phyloP scores from a whole-genome alignment of 2,329 filamentous ascomycete genomes.

The Nemania diffusa region DNA sequence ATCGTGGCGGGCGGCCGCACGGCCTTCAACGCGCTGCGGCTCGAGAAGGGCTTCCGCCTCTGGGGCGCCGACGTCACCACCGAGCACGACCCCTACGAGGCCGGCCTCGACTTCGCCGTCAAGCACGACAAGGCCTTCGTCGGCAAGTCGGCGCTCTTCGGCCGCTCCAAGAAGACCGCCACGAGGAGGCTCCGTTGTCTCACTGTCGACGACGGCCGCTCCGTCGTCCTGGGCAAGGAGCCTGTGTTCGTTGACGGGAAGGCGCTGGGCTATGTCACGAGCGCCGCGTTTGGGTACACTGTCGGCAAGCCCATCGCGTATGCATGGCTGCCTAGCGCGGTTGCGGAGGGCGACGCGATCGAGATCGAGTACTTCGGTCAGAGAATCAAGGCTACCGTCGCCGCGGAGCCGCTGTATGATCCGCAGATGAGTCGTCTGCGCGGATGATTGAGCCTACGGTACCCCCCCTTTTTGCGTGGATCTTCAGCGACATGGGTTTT shows the following conservation, averaged over 20 bases:
- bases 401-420: conserved; percentile 34
- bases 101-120: conserved; percentile 35
- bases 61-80: conserved; percentile 36
- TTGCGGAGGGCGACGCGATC: conserved; percentile 25
- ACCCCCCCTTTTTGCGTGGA: background rate
- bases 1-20: conserved; percentile 35
- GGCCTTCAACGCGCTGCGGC: conserved; percentile 35
- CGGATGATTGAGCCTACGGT: background rate
- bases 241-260: conserved; percentile 32
- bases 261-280: conserved; percentile 32
- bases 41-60: conserved; percentile 35
- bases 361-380: conserved; percentile 38
- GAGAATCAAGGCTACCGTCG: conserved; percentile 31
- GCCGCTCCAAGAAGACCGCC: conserved; percentile 22
- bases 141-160: conserved; percentile 32
- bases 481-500: background rate
- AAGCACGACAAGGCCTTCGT: conserved; percentile 37
- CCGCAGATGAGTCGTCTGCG: conserved; percentile 32
- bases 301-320: conserved; percentile 34
- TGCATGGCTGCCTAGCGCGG: conserved; percentile 28
- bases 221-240: conserved; percentile 36
- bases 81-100: conserved; percentile 37
- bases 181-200: conserved; percentile 24
- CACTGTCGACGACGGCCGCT: conserved; percentile 33
- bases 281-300: conserved; percentile 33